phyloP scores from a whole-genome alignment of 371 early-diverging fungal genomes.

The Blakeslea trispora region DNA sequence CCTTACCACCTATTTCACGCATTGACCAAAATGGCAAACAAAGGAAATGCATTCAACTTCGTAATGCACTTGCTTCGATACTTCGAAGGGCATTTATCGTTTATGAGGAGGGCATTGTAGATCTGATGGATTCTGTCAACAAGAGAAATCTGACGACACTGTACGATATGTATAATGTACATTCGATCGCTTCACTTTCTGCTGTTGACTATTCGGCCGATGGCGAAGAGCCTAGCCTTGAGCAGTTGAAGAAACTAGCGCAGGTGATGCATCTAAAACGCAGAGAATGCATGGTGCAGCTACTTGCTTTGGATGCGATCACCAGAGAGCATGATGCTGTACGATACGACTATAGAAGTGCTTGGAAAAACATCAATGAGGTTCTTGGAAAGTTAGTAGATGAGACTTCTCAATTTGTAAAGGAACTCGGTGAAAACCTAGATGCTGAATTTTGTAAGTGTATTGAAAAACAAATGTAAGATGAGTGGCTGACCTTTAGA shows the following conservation, averaged over 20 bases:
- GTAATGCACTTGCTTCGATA: conserved; percentile 31
- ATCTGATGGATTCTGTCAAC: conserved; percentile 40
- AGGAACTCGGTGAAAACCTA: conserved; percentile 32
- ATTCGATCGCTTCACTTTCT: conserved; percentile 40
- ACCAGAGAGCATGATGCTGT: conserved; percentile 37
- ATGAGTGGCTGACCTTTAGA: neutral
- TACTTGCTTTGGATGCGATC: conserved; percentile 40
- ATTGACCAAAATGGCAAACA: conserved; percentile 62
- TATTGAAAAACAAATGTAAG: neutral
- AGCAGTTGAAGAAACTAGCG: conserved; percentile 40
- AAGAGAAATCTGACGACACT: conserved; percentile 32
- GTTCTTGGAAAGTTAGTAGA: conserved; percentile 29
- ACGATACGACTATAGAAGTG: conserved; percentile 29
- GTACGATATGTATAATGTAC: conserved; percentile 52
- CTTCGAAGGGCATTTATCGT: conserved; percentile 45
- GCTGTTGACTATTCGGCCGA: conserved; percentile 29
- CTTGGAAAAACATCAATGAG: conserved; percentile 37
- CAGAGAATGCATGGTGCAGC: conserved; percentile 51
- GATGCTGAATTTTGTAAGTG: conserved; percentile 46
- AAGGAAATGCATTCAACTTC: conserved; percentile 53
- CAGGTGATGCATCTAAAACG: conserved; percentile 50
- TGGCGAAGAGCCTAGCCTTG: conserved; percentile 26
- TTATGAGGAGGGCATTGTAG: conserved; percentile 47
- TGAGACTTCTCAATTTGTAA: conserved; percentile 32
- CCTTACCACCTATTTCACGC: conserved; percentile 65